A percentile compares a stretch with the other conserved stretches of the same genome.
Conservation (phyloP, 1,284 basidiomycete genomes). For the Cryptococcus neoformans region DNA sequence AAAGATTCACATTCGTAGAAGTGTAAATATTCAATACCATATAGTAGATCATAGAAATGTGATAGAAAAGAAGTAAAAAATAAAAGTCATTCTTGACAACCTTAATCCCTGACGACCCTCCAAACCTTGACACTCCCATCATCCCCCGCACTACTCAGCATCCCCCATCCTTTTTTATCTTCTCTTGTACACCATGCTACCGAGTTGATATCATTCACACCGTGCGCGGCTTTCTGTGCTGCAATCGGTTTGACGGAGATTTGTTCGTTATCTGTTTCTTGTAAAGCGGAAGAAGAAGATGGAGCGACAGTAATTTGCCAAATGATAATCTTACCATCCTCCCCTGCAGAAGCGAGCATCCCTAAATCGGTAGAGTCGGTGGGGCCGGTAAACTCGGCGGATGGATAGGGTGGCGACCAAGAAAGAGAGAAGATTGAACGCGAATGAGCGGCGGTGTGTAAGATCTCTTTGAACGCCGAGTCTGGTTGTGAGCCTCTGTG, state of each 20-base stretch:
- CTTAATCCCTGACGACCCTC: slow-evolving; percentile 27
- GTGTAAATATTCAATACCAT: no score
- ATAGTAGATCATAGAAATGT: no score
- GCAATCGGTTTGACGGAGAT: slow-evolving; percentile 27
- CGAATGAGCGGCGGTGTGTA: slow-evolving; percentile 39
- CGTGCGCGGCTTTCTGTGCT: slow-evolving; percentile 43
- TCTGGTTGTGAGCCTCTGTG: slow-evolving; percentile 27
- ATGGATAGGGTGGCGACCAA: slow-evolving; percentile 21
- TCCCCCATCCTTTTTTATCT: slow-evolving; percentile 26
- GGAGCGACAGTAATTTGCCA: slow-evolving; percentile 47
- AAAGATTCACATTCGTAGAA: no score
- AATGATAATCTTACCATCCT: slow-evolving; percentile 57
- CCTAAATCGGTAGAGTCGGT: slow-evolving; percentile 44
- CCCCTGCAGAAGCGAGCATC: slow-evolving; percentile 54
- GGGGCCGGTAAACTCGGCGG: neutral
- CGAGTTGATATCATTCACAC: slow-evolving; percentile 56
- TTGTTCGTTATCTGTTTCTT: slow-evolving; percentile 1
- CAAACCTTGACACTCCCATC: slow-evolving; percentile 57
- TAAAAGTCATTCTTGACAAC: no score
- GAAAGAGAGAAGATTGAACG: slow-evolving; percentile 41
- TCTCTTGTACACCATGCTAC: slow-evolving; percentile 52
- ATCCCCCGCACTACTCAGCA: slow-evolving; percentile 57
- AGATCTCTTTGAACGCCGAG: slow-evolving; percentile 30
- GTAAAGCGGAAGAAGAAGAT: slow-evolving; percentile 2
- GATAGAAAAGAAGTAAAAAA: no score